Conservation (phyloP, 2,329 filamentous ascomycete genomes). For the Cylindrodendrum hubeiense region DNA sequence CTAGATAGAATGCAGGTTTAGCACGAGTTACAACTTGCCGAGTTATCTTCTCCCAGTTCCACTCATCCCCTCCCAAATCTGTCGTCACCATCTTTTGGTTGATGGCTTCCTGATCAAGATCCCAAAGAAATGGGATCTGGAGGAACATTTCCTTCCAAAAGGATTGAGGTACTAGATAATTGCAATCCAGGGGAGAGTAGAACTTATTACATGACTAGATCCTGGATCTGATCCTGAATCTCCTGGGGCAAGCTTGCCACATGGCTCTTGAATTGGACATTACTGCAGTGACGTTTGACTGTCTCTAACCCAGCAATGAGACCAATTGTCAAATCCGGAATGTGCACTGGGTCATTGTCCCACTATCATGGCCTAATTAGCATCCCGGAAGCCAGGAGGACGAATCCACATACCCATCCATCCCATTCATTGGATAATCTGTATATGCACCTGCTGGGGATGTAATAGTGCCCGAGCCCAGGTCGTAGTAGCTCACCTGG, state of each 20-base stretch:
- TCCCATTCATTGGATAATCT: not conserved
- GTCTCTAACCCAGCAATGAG: slow-evolving; percentile 11
- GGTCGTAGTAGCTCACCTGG: too few relatives aligned
- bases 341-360: slow-evolving; percentile 8
- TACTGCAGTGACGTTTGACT: not conserved
- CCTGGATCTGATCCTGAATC: slow-evolving; percentile 2
- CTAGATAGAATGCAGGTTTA: not conserved
- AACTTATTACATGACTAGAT: not conserved
- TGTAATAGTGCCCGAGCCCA: not conserved
- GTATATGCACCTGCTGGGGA: not conserved
- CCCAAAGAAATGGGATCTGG: slow-evolving; percentile 25
- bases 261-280: not conserved
- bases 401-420: not conserved
- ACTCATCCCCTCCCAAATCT: not conserved
- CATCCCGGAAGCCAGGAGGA: not conserved
- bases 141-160: slow-evolving; percentile 9
- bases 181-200: slow-evolving; percentile 4
- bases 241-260: slow-evolving; percentile 9
- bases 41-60: slow-evolving; percentile 27
- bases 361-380: slow-evolving; percentile 9
- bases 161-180: slow-evolving; percentile 2
- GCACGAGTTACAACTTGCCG: slow-evolving; percentile 10
- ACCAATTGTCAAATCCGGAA: slow-evolving; percentile 2
- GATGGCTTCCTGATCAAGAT: not conserved
- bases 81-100: not conserved